phyloP scores from a whole-genome alignment of 2,329 filamentous ascomycete genomes.

The Mariannaea elegans region DNA sequence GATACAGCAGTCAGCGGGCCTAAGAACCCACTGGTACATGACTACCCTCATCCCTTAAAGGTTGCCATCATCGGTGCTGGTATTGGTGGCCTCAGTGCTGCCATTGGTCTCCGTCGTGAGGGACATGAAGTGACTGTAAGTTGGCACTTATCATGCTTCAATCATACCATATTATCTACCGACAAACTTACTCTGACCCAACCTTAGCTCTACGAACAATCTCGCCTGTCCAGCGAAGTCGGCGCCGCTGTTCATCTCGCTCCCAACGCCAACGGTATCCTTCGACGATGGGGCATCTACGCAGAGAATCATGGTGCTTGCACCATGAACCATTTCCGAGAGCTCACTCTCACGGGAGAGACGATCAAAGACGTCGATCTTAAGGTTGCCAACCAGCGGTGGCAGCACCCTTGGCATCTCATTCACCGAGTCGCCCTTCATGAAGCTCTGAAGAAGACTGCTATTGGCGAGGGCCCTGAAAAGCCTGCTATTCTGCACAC shows the following conservation, averaged over 20 bases:
- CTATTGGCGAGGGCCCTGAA: slow-evolving; percentile 49
- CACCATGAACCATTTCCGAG: slow-evolving; percentile 43
- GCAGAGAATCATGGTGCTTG: slow-evolving; percentile 51
- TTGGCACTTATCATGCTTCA: slow-evolving; percentile 17
- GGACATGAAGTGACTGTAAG: slow-evolving; percentile 52
- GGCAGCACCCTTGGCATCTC: slow-evolving; percentile 60
- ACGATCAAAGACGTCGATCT: slow-evolving; percentile 47
- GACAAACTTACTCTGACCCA: slow-evolving; percentile 31
- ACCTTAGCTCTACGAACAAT: slow-evolving; percentile 63
- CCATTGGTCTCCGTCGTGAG: slow-evolving; percentile 58
- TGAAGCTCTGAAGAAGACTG: slow-evolving; percentile 55
- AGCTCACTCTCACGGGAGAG: slow-evolving; percentile 49
- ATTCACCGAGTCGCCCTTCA: slow-evolving; percentile 63
- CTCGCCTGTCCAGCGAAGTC: slow-evolving; percentile 61
- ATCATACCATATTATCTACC: not conserved
- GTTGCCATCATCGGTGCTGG: slow-evolving; percentile 41
- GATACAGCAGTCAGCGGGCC: slow-evolving; percentile 12
- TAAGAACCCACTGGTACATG: slow-evolving; percentile 20
- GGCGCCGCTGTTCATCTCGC: slow-evolving; percentile 60
- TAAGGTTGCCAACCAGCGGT: slow-evolving; percentile 47
- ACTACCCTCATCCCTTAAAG: slow-evolving; percentile 20
- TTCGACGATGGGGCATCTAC: slow-evolving; percentile 52
- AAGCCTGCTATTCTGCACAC: slow-evolving; percentile 50
- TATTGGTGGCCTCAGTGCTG: slow-evolving; percentile 58
- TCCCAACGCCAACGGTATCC: slow-evolving; percentile 68